Conservation (phyloP, 495 filamentous ascomycete genomes). For the Podospora sp. region DNA sequence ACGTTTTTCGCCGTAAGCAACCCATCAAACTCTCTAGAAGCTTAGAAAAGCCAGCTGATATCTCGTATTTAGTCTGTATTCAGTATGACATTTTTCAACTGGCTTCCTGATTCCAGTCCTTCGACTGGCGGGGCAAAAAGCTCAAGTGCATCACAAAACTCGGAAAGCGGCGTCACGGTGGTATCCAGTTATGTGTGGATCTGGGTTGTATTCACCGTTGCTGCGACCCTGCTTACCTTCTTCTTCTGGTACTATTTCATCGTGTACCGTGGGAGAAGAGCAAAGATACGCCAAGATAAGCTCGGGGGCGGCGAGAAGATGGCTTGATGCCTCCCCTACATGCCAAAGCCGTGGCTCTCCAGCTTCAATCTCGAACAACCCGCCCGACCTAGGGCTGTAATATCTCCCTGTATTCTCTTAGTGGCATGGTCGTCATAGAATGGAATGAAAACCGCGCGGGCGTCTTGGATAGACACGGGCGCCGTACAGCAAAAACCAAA, state of each 20-base stretch:
- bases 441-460: too few relatives aligned
- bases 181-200: neutral
- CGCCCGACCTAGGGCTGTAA: too few relatives aligned
- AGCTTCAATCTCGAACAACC: too few relatives aligned
- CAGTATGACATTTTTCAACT: constrained; percentile 4
- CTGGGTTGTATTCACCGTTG: neutral
- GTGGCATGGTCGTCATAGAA: too few relatives aligned
- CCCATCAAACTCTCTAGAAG: neutral
- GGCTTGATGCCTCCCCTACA: too few relatives aligned
- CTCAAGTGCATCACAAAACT: neutral
- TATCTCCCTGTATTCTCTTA: too few relatives aligned
- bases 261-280: neutral
- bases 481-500: too few relatives aligned
- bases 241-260: neutral
- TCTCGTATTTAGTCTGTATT: neutral
- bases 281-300: neutral
- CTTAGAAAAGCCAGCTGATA: neutral
- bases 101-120: neutral
- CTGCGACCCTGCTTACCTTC: neutral
- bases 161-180: neutral
- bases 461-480: too few relatives aligned
- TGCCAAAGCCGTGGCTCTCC: too few relatives aligned
- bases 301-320: too few relatives aligned
- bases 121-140: neutral
- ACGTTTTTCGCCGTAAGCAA: constrained; percentile 20